Evolutionary conservation across 139 green algal species (phyloP).

Genomic region (Chlamydomonas eustigma): DNA sequence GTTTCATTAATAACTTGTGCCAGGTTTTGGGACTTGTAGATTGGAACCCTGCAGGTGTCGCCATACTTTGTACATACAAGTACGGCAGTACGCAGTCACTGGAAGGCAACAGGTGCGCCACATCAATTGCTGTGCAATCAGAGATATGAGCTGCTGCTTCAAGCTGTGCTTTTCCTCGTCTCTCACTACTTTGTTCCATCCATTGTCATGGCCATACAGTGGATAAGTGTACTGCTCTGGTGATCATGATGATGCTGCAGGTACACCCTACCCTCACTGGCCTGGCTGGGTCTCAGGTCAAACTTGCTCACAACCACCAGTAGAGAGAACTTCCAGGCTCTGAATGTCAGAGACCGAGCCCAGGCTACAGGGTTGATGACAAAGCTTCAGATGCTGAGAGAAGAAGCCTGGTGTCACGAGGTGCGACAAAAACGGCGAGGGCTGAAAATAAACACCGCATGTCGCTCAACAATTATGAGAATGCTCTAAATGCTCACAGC

Average conservation of each 20-base stretch:
- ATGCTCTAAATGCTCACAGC: no score
- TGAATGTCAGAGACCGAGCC: slow-evolving; percentile 19
- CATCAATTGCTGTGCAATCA: background rate
- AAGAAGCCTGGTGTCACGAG: slow-evolving; percentile 1
- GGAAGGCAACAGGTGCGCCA: slow-evolving; percentile 45
- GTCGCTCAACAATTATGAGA: no score
- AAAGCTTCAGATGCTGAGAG: background rate
- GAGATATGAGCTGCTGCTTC: background rate
- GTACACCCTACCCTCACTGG: background rate
- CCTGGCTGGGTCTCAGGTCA: slow-evolving; percentile 68
- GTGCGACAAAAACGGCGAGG: background rate
- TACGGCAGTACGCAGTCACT: slow-evolving; percentile 59
- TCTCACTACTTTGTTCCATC: background rate
- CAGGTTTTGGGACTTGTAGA: slow-evolving; percentile 76
- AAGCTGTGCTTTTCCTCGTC: background rate
- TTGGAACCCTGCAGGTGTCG: slow-evolving; percentile 75
- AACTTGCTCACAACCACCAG: slow-evolving; percentile 51
- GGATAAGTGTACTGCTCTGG: no score
- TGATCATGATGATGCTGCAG: background rate
- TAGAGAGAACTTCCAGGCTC: slow-evolving; percentile 33
- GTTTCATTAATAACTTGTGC: background rate
- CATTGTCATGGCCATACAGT: background rate
- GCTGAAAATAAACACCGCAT: background rate
- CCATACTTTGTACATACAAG: slow-evolving; percentile 71
- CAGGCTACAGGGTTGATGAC: background rate